These are phyloP conservation scores for Lepidium sativum DNA, from an alignment of 345 rosid species.

Conservation along the genomic window DNA sequence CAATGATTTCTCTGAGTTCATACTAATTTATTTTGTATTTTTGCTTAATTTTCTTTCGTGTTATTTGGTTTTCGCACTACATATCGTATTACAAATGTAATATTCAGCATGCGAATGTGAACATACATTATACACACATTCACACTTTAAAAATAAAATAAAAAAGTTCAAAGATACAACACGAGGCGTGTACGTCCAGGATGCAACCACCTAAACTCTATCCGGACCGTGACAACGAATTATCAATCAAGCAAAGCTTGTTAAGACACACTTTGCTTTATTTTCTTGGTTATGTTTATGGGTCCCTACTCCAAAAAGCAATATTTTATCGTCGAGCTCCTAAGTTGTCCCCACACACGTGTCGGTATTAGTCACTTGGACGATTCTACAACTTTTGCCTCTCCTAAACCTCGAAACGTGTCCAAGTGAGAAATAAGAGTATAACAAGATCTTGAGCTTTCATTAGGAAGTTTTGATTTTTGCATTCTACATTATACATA, in stretches of 20 bases:
- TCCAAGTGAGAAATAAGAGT: not conserved
- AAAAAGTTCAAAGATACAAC: no score
- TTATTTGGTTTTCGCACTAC: not conserved
- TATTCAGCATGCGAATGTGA: not conserved
- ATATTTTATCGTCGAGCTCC: conserved; percentile 13
- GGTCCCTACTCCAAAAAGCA: conserved; percentile 1
- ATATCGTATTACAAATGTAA: not conserved
- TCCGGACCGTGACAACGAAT: conserved; percentile 11
- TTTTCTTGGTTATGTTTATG: not conserved
- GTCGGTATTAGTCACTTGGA: not conserved
- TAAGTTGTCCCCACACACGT: conserved; percentile 2
- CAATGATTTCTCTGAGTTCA: conserved; percentile 1
- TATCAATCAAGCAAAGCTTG: not conserved
- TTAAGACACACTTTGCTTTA: conserved; percentile 3
- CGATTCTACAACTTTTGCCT: not conserved
- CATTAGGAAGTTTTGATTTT: not conserved
- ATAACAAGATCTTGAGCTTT: not conserved
- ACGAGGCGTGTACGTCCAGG: conserved; percentile 7
- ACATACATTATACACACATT: not conserved
- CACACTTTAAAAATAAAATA: no score
- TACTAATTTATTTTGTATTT: not conserved
- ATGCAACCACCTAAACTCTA: conserved; percentile 12
- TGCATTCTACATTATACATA: not conserved
- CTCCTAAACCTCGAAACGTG: not conserved
- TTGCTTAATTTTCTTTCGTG: not conserved